Evolutionary conservation across 2,329 filamentous ascomycete genomes (phyloP), one percentile per base, ranked within the genome.

Genomic region (Microsporum ferrugineum): DNA sequence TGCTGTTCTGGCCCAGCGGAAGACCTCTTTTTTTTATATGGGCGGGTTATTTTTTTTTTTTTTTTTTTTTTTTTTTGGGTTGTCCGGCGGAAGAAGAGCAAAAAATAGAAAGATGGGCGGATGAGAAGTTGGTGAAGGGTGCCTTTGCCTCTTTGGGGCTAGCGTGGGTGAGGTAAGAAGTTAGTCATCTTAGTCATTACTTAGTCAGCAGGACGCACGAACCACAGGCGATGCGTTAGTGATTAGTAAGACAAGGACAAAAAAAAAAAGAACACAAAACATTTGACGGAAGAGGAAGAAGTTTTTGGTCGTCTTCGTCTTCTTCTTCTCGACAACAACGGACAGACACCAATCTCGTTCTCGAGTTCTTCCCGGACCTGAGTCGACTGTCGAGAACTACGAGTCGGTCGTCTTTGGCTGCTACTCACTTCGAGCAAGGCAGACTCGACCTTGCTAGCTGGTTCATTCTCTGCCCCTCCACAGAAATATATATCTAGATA

Each of bases 1-100:
- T n/a, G 57, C 56, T 59, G 63, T 58, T 41, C 38, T 53, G 60
- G 59, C 56, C 62, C 60, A 59, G 58, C 55, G 17, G 63, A 62
- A 65, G 63, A 47, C 43, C 17, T 23, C 17, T 23, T 43, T 14
- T 6, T 34, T 55, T 34, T 55, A 55, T 55, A 55, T 34, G 33
- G 8, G 51, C 17, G 12, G n/a, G n/a, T 43, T 43, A 14, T n/a
- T 43, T n/a, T 14, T 14, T 43, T 12, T 14, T 17, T 10, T 36
- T 36, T 43, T 43, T 43, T n/a, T 23, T 23, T 23, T 23, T 23
- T 23, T 23, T 47, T 27, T 17, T 47, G 5, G 43, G 23, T 31
- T 55, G 51, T 55, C 51, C 33, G 31, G 51, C 51, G 51, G 45
- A 23, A 58, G 55, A 57, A 62, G 62, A 62, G 59, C 62, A 60